These are phyloP conservation scores for Stevia rebaudiana DNA, from an alignment of 140 eudicot species.

Conservation along the genomic window DNA sequence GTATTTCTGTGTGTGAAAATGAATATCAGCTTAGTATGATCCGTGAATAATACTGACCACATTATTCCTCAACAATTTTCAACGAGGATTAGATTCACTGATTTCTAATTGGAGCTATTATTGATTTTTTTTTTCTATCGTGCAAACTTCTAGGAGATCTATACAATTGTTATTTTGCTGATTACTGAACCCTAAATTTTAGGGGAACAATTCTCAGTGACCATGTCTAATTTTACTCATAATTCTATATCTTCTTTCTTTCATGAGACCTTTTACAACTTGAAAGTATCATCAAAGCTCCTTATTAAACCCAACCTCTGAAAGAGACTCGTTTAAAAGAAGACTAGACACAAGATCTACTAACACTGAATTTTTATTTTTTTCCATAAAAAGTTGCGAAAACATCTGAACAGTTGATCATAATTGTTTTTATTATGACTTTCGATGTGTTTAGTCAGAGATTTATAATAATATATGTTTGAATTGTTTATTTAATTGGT, in stretches of 20 bases:
- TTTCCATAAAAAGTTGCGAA: neutral
- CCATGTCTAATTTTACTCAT: too few species aligned
- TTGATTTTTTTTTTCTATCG: neutral
- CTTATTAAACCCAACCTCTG: too few species aligned
- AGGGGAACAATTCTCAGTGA: neutral
- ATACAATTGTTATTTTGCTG: neutral
- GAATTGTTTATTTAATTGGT: neutral
- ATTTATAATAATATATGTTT: neutral
- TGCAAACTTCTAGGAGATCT: neutral
- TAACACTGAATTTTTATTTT: neutral
- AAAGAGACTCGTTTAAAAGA: too few species aligned
- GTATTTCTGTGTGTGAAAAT: neutral
- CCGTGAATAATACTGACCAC: neutral
- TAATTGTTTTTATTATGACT: neutral
- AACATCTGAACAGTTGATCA: neutral
- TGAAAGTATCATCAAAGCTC: too few species aligned
- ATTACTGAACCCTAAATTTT: neutral
- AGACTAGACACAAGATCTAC: neutral
- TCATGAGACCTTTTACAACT: too few species aligned
- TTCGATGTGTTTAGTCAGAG: neutral
- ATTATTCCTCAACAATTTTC: neutral
- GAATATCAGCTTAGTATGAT: neutral
- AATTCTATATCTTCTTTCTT: too few species aligned
- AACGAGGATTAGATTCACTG: neutral
- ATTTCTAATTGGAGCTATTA: neutral